phyloP scores from a whole-genome alignment of 495 filamentous ascomycete genomes.

The Neurospora terricola region DNA sequence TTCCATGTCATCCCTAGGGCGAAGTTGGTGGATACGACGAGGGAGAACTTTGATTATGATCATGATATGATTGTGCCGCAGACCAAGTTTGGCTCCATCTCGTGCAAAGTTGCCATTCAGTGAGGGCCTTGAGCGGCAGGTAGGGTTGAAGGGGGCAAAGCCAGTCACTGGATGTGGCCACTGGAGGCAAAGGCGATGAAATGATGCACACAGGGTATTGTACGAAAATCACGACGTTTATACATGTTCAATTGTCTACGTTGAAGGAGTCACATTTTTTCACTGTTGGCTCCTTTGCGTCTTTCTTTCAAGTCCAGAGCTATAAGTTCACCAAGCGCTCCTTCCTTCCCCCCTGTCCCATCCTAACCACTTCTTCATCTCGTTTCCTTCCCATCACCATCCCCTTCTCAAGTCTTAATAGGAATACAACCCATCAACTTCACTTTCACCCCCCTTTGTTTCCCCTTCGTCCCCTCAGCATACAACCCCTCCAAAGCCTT shows the following conservation, averaged over 20 bases:
- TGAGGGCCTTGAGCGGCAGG: not conserved
- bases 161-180: not conserved
- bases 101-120: constrained; percentile 2
- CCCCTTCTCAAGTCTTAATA: not conserved
- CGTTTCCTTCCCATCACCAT: not conserved
- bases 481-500: not conserved
- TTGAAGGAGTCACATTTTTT: not conserved
- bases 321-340: not conserved
- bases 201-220: not conserved
- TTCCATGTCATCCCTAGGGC: constrained; percentile 17
- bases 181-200: not conserved
- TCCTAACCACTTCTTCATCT: not conserved
- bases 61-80: constrained; percentile 20
- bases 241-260: not conserved
- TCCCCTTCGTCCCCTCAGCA: not conserved
- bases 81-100: constrained; percentile 9
- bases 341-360: not conserved
- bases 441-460: not conserved
- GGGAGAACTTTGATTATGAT: constrained; percentile 18
- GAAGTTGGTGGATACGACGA: constrained; percentile 12
- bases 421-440: not conserved
- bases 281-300: not conserved
- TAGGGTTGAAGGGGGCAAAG: not conserved
- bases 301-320: not conserved
- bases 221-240: no score